Evolutionary conservation across 257 asterid species (phyloP).

Genomic region (Solanum megistacrolobum): DNA sequence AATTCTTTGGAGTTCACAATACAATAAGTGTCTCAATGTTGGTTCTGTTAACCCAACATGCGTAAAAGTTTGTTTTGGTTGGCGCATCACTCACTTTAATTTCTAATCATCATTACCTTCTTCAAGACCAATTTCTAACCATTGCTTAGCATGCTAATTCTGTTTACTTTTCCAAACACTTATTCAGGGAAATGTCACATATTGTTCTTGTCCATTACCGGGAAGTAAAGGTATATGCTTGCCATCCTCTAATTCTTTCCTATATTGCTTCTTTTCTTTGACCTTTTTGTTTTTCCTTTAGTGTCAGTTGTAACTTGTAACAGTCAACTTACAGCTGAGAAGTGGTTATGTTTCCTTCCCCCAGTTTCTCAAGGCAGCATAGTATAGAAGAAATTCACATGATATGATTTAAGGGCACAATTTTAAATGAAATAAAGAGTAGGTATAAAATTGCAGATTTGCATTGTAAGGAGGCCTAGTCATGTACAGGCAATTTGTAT

Average conservation of each 20-base stretch:
- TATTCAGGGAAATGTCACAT: constrained; percentile 70
- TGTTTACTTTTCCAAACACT: constrained; percentile 9
- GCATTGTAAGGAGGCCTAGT: neutral
- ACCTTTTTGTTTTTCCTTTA: neutral
- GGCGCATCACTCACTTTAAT: neutral
- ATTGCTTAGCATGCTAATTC: neutral
- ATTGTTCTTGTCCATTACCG: constrained; percentile 96
- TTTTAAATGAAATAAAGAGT: neutral
- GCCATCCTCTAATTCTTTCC: constrained; percentile 5
- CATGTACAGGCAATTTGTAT: neutral
- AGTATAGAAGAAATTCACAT: neutral
- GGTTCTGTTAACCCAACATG: neutral
- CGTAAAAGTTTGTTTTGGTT: neutral
- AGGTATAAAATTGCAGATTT: neutral
- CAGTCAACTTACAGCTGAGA: neutral
- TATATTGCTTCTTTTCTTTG: constrained; percentile 1
- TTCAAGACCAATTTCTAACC: constrained; percentile 2
- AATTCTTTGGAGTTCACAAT: neutral
- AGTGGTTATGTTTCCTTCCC: neutral
- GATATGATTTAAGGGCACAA: neutral
- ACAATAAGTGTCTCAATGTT: neutral
- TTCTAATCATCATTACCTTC: neutral
- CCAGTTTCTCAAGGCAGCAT: neutral
- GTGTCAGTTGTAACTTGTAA: neutral
- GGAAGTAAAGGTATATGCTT: constrained; percentile 69